Percentiles rank a stretch among this genome's conserved stretches.
Evolutionary conservation across 176 grass and related monocot species (phyloP).

Genomic region (Bolboschoenus planiculmis): DNA sequence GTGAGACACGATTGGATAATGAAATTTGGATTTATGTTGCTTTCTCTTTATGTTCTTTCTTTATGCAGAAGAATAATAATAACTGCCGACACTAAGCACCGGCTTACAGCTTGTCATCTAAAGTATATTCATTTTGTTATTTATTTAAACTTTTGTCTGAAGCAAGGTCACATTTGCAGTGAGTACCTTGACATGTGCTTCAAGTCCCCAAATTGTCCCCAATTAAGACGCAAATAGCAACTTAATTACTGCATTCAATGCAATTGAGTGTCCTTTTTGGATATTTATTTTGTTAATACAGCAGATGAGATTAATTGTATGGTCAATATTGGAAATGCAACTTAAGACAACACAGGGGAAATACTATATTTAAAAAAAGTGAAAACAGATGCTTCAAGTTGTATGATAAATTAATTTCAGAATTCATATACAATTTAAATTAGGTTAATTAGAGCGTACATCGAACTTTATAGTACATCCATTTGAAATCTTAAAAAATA

Average conservation of each 20-base stretch:
- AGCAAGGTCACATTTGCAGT: background rate
- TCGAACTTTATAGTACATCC: background rate
- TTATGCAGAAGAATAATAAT: background rate
- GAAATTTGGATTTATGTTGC: background rate
- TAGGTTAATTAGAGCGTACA: background rate
- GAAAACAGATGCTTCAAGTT: background rate
- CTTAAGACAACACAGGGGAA: background rate
- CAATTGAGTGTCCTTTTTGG: background rate
- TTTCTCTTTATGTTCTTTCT: background rate
- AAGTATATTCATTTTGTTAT: background rate
- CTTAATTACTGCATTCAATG: background rate
- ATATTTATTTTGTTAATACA: background rate
- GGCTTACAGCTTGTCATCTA: background rate
- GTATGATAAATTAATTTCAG: background rate
- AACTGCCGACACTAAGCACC: background rate
- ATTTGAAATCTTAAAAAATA: background rate
- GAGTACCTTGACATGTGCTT: background rate
- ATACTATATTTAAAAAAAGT: background rate
- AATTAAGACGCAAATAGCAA: background rate
- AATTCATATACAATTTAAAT: background rate
- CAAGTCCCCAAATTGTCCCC: background rate
- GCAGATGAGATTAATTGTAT: background rate
- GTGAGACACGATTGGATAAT: conserved; percentile 13
- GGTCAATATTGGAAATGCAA: background rate
- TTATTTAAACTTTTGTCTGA: background rate